Evolutionary conservation across 2,329 filamentous ascomycete genomes (phyloP).

Genomic region (Hymenoscyphus repandus): DNA sequence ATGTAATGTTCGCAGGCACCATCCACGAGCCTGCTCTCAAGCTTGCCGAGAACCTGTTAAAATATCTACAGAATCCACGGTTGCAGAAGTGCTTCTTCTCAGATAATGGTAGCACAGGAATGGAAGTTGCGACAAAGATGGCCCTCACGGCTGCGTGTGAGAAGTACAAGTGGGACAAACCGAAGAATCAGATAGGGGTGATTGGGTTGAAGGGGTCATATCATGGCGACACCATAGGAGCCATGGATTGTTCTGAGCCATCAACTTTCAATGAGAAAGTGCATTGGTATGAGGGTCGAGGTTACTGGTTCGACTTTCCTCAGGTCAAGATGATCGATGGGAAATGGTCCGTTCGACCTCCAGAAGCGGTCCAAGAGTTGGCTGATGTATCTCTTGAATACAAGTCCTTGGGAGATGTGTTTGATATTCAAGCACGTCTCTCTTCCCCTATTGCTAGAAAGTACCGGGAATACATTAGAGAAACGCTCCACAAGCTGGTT

Average conservation of each 20-base stretch:
- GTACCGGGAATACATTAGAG: conserved; percentile 57
- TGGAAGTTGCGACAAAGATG: conserved; percentile 85
- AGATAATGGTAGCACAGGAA: conserved; percentile 78
- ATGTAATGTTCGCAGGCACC: conserved; percentile 80
- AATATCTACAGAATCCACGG: conserved; percentile 55
- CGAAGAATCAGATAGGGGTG: conserved; percentile 54
- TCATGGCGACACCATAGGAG: conserved; percentile 82
- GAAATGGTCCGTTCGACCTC: conserved; percentile 52
- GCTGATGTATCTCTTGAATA: conserved; percentile 17
- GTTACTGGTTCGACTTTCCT: conserved; percentile 78
- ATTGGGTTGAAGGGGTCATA: conserved; percentile 76
- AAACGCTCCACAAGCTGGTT: conserved; percentile 47
- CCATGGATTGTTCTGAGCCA: conserved; percentile 80
- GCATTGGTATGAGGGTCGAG: conserved; percentile 77
- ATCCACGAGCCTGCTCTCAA: conserved; percentile 73
- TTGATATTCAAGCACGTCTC: conserved; percentile 50
- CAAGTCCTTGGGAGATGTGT: conserved; percentile 49
- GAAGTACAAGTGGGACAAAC: conserved; percentile 57
- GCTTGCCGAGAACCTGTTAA: conserved; percentile 61
- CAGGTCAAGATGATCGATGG: conserved; percentile 62
- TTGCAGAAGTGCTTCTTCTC: conserved; percentile 73
- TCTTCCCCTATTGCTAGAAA: conserved; percentile 38
- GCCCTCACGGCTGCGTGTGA: conserved; percentile 62
- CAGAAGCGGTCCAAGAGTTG: conserved; percentile 13
- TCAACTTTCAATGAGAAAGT: conserved; percentile 75